Percentiles rank a stretch among this genome's conserved stretches.
These are phyloP conservation scores for Alternaria alternata DNA, from an alignment of 2,329 filamentous ascomycete species.

Conservation along the genomic window DNA sequence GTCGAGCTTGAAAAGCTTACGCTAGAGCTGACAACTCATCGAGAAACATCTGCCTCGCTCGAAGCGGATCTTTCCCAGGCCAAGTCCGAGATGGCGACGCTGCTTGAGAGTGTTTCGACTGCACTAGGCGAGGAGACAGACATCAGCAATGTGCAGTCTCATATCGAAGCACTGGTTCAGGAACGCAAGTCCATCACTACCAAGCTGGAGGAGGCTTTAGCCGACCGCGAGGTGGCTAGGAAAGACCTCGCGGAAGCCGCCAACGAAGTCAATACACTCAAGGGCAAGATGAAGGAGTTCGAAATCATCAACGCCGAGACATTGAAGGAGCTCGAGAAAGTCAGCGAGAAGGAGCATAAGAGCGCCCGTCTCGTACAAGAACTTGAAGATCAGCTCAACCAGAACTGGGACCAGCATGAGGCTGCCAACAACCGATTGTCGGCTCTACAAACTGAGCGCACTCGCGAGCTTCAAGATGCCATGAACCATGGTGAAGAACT, in stretches of 20 bases:
- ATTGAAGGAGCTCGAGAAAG: slow-evolving; percentile 64
- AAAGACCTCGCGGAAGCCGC: slow-evolving; percentile 54
- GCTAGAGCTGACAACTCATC: slow-evolving; percentile 43
- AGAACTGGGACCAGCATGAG: slow-evolving; percentile 93
- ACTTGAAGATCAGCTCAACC: slow-evolving; percentile 94
- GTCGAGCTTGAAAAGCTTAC: slow-evolving; percentile 61
- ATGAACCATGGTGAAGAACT: slow-evolving; percentile 55
- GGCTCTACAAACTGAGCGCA: slow-evolving; percentile 62
- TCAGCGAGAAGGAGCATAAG: slow-evolving; percentile 79
- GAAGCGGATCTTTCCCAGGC: slow-evolving; percentile 68
- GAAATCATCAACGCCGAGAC: slow-evolving; percentile 62
- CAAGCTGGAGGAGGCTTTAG: slow-evolving; percentile 54
- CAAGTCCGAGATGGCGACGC: slow-evolving; percentile 65
- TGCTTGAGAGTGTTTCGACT: slow-evolving; percentile 69
- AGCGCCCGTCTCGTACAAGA: slow-evolving; percentile 92
- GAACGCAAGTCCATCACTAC: slow-evolving; percentile 55
- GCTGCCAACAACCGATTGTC: slow-evolving; percentile 85
- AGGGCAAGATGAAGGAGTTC: slow-evolving; percentile 56
- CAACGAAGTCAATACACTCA: slow-evolving; percentile 50
- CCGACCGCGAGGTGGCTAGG: slow-evolving; percentile 53
- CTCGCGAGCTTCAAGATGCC: slow-evolving; percentile 53
- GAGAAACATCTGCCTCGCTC: slow-evolving; percentile 45
- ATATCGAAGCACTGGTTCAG: slow-evolving; percentile 55
- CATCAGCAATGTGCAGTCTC: slow-evolving; percentile 51
- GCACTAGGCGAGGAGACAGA: slow-evolving; percentile 70